Evolutionary conservation across 1,284 basidiomycete genomes (phyloP).

Genomic region (Heterobasidion irregulare): DNA sequence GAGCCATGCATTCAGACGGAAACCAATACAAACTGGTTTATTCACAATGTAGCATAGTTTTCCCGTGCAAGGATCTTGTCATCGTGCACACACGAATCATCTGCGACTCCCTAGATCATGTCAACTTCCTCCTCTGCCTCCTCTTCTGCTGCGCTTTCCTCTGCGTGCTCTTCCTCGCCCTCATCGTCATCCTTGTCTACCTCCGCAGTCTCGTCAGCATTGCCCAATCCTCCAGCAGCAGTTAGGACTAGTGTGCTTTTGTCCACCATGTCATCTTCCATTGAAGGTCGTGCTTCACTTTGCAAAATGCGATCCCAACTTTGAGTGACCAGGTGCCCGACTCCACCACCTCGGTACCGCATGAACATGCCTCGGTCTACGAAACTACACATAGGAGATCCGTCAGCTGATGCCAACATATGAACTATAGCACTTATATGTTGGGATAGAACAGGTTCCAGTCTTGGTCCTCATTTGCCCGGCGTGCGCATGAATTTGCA

Average conservation of each 20-base stretch:
- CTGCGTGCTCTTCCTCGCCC: too few relatives aligned
- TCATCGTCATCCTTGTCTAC: too few relatives aligned
- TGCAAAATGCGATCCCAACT: not conserved
- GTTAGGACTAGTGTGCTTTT: not conserved
- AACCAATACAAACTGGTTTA: too few relatives aligned
- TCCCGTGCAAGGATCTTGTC: too few relatives aligned
- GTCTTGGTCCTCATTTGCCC: slow-evolving; percentile 3
- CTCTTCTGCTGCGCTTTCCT: too few relatives aligned
- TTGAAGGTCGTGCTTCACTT: not conserved
- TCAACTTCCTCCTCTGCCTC: too few relatives aligned
- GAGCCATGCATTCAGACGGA: too few relatives aligned
- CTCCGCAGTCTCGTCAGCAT: too few relatives aligned
- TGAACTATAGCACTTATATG: slow-evolving; percentile 8
- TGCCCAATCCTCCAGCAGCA: too few relatives aligned
- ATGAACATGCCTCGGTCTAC: slow-evolving; percentile 21
- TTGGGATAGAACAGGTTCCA: slow-evolving; percentile 14
- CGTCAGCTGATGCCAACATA: not conserved
- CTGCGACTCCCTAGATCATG: too few relatives aligned
- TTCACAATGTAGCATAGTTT: too few relatives aligned
- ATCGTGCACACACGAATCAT: too few relatives aligned
- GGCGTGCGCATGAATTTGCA: not conserved
- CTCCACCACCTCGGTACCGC: slow-evolving; percentile 16
- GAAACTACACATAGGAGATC: slow-evolving; percentile 9
- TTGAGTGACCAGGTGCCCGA: slow-evolving; percentile 12
- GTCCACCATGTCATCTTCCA: not conserved